These are phyloP conservation scores for Steccherinum ochraceum DNA, from an alignment of 768 basidiomycete genomes.

Conservation along the genomic window DNA sequence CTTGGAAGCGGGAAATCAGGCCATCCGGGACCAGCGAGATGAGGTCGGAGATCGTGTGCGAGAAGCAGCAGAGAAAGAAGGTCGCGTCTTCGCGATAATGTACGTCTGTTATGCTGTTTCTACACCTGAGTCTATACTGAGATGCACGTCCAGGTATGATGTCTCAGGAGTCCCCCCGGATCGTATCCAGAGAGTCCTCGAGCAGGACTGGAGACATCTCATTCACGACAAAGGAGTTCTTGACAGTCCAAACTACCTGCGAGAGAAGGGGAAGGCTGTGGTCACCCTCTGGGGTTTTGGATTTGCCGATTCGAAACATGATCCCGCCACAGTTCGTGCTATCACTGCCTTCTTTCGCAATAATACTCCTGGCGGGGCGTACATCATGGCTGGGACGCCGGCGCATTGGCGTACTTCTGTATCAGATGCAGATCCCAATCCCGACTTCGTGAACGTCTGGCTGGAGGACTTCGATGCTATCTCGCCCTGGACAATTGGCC, in stretches of 20 bases:
- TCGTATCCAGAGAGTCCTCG: constrained; percentile 58
- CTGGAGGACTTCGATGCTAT: constrained; percentile 74
- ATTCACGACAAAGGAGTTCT: constrained; percentile 53
- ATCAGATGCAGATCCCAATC: constrained; percentile 64
- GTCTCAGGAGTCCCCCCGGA: constrained; percentile 71
- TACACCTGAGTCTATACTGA: not conserved
- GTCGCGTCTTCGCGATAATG: constrained; percentile 82
- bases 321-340: constrained; percentile 49
- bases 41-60: constrained; percentile 67
- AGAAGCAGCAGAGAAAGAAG: constrained; percentile 75
- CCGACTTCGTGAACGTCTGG: constrained; percentile 63
- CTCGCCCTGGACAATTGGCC: constrained; percentile 79
- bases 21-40: constrained; percentile 58
- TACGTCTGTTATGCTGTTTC: constrained; percentile 28
- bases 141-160: constrained; percentile 58
- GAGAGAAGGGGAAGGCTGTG: constrained; percentile 63
- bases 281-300: constrained; percentile 79
- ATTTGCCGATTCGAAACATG: constrained; percentile 53
- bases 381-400: constrained; percentile 66
- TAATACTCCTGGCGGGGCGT: constrained; percentile 66
- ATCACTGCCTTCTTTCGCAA: constrained; percentile 53
- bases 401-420: constrained; percentile 70
- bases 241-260: constrained; percentile 68
- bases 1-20: constrained; percentile 43
- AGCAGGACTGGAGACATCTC: constrained; percentile 72